Percentiles rank a stretch among this genome's conserved stretches.
These are phyloP conservation scores for Clathrospora elynae DNA, from an alignment of 2,329 filamentous ascomycete species.

Conservation along the genomic window DNA sequence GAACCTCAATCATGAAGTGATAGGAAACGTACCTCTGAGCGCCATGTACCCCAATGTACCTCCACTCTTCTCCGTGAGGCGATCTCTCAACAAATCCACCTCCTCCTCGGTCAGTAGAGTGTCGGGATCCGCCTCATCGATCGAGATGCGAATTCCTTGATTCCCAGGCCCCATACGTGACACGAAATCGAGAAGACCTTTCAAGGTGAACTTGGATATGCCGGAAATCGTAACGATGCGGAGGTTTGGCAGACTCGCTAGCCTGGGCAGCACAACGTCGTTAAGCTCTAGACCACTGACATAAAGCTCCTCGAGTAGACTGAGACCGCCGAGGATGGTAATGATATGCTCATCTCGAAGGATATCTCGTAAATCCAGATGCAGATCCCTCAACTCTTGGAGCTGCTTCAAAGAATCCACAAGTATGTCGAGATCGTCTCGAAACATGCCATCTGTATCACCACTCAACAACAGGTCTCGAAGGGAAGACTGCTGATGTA, in stretches of 20 bases:
- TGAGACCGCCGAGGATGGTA: constrained; percentile 53
- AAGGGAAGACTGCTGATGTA: constrained; percentile 58
- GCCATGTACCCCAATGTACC: constrained; percentile 53
- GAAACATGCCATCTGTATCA: constrained; percentile 54
- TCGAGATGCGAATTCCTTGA: constrained; percentile 49
- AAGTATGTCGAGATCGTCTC: constrained; percentile 57
- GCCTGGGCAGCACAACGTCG: constrained; percentile 53
- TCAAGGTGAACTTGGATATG: constrained; percentile 60
- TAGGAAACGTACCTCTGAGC: constrained; percentile 47
- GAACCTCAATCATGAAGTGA: not conserved
- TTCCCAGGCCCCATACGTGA: constrained; percentile 49
- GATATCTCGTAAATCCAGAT: constrained; percentile 58
- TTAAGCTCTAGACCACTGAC: constrained; percentile 61
- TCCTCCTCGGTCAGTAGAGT: constrained; percentile 49
- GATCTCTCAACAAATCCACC: constrained; percentile 47
- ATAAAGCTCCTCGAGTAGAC: constrained; percentile 60
- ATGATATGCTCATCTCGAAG: constrained; percentile 59
- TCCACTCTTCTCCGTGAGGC: constrained; percentile 48
- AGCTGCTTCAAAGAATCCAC: constrained; percentile 59
- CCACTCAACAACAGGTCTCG: constrained; percentile 54
- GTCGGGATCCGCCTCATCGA: constrained; percentile 54
- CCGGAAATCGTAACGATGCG: constrained; percentile 61
- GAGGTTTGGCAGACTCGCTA: constrained; percentile 57
- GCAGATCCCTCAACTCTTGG: constrained; percentile 58
- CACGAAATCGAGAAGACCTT: constrained; percentile 57